Evolutionary conservation across 2,329 filamentous ascomycete genomes (phyloP).

Genomic region (Fusarium beomiforme): DNA sequence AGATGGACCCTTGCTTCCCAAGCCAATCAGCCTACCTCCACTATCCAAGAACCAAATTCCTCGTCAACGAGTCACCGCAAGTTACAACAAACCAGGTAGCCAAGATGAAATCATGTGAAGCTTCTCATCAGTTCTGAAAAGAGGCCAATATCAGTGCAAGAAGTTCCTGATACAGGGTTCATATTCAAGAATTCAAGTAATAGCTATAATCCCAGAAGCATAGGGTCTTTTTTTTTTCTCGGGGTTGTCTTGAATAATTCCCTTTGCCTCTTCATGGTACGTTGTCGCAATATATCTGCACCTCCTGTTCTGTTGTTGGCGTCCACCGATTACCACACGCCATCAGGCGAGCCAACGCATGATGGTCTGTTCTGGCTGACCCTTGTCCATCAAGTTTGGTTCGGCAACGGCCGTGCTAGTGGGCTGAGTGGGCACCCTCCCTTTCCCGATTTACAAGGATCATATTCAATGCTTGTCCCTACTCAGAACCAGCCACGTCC

Average conservation of each 20-base stretch:
- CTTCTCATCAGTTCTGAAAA: not conserved
- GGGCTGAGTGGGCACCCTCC: constrained; percentile 24
- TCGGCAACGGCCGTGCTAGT: constrained; percentile 38
- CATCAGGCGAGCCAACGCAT: constrained; percentile 30
- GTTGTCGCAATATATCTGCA: constrained; percentile 18
- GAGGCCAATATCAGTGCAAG: not conserved
- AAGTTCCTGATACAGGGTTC: not conserved
- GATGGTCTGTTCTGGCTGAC: constrained; percentile 25
- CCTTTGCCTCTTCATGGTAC: not conserved
- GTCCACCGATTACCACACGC: constrained; percentile 11
- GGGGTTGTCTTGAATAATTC: too few relatives aligned
- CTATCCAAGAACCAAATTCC: not conserved
- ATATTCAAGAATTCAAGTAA: constrained; percentile 12
- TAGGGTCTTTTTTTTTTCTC: not conserved
- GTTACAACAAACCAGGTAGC: not conserved
- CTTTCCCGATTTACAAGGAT: constrained; percentile 27
- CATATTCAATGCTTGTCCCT: constrained; percentile 8
- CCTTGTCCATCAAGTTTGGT: constrained; percentile 33
- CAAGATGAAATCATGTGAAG: not conserved
- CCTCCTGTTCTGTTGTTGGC: constrained; percentile 13
- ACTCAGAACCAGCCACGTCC: constrained; percentile 22
- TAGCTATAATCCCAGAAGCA: not conserved
- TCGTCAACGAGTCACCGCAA: not conserved
- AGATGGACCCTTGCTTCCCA: not conserved
- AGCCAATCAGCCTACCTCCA: not conserved